Evolutionary conservation across 345 rosid genomes (phyloP).

Genomic region (Gossypioides kirkii): DNA sequence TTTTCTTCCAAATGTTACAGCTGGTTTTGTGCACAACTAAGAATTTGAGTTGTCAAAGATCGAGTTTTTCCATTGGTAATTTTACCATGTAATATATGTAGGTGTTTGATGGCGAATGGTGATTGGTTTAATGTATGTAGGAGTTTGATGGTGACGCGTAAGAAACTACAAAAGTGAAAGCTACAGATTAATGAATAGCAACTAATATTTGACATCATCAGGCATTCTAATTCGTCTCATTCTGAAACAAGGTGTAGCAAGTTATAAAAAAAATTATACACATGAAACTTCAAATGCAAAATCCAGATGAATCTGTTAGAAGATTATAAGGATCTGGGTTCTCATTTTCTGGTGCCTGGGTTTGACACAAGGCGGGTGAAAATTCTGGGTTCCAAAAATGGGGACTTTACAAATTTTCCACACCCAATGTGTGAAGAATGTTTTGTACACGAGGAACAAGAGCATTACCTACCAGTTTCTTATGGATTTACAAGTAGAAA

Average conservation of each 20-base stretch:
- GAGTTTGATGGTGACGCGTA: neutral
- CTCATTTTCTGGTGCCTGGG: conserved; percentile 26
- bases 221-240: neutral
- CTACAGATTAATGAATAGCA: neutral
- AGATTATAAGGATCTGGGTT: conserved; percentile 13
- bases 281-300: conserved; percentile 24
- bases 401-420: conserved; percentile 32
- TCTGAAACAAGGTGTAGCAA: neutral
- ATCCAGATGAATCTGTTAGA: conserved; percentile 30
- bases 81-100: too few species aligned
- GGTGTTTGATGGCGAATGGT: too few species aligned
- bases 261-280: conserved; percentile 30
- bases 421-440: conserved; percentile 26
- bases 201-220: neutral
- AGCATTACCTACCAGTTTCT: conserved; percentile 37
- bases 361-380: conserved; percentile 20
- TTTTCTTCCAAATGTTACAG: neutral
- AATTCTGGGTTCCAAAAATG: conserved; percentile 37
- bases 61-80: too few species aligned
- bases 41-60: too few species aligned
- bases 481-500: conserved; percentile 36
- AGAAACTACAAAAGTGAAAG: neutral
- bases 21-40: too few species aligned
- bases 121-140: too few species aligned
- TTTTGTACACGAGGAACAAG: conserved; percentile 18